Conservation (phyloP, 768 basidiomycete species). For the Omphalotus guepiniiformis region DNA sequence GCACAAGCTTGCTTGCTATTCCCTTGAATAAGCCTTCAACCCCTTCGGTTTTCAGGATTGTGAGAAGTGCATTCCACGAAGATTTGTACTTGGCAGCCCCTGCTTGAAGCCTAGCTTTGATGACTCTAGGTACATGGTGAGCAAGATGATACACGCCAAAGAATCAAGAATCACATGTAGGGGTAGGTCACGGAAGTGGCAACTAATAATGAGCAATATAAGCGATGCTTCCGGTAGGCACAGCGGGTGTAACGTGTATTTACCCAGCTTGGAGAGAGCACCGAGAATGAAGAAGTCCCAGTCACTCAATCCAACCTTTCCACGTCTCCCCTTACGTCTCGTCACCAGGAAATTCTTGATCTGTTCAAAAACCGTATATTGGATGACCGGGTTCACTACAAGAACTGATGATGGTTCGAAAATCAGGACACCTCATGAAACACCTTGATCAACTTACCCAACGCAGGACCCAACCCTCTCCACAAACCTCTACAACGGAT, state of each 20-base stretch:
- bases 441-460: constrained; percentile 29
- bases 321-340: constrained; percentile 52
- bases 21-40: constrained; percentile 71
- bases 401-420: constrained; percentile 36
- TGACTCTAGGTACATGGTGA: constrained; percentile 33
- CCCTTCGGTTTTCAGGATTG: constrained; percentile 63
- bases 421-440: background rate
- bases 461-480: constrained; percentile 91
- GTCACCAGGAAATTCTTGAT: constrained; percentile 80
- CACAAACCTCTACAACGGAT: constrained; percentile 61
- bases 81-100: constrained; percentile 64
- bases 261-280: constrained; percentile 86
- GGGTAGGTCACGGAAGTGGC: constrained; percentile 62
- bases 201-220: constrained; percentile 24
- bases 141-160: background rate
- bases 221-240: background rate
- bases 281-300: constrained; percentile 95
- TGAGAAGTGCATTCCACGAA: constrained; percentile 56
- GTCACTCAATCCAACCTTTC: constrained; percentile 54
- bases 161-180: constrained; percentile 48
- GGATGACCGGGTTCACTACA: constrained; percentile 91
- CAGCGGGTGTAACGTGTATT: constrained; percentile 15
- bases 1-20: constrained; percentile 80
- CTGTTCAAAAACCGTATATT: constrained; percentile 95
- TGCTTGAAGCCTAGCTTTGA: constrained; percentile 65